Conservation (phyloP, 805 yeast genomes). For the Metschnikowia cubensis region DNA sequence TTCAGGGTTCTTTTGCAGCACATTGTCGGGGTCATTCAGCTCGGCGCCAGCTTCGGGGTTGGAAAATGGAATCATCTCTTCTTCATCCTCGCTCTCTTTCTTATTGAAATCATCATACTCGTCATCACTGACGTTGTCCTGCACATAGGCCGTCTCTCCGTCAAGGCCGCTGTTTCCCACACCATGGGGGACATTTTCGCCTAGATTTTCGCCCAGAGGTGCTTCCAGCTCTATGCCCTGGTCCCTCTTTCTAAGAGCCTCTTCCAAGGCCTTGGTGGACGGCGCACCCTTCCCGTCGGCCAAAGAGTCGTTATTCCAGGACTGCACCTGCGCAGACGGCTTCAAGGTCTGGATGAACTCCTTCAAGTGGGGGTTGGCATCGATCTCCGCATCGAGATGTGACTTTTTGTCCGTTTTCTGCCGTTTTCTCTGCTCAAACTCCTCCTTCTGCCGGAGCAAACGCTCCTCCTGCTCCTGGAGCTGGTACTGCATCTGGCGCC, state of each 20-base stretch:
- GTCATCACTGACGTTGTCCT: slow-evolving; percentile 47
- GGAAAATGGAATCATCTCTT: slow-evolving; percentile 45
- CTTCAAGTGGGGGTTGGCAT: slow-evolving; percentile 59
- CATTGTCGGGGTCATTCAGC: not conserved
- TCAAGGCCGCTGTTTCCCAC: slow-evolving; percentile 18
- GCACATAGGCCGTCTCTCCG: slow-evolving; percentile 29
- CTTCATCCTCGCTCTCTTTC: slow-evolving; percentile 41
- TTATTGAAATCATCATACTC: slow-evolving; percentile 47
- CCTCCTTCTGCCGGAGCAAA: slow-evolving; percentile 36
- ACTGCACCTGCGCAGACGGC: slow-evolving; percentile 62
- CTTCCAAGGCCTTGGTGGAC: slow-evolving; percentile 40
- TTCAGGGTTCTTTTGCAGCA: slow-evolving; percentile 24
- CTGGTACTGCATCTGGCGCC: slow-evolving; percentile 40
- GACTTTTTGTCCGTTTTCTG: slow-evolving; percentile 33
- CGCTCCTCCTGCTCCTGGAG: slow-evolving; percentile 40
- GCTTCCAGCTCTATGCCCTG: slow-evolving; percentile 2
- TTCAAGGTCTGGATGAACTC: slow-evolving; percentile 84
- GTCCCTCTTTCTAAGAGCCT: slow-evolving; percentile 32
- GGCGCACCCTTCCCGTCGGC: slow-evolving; percentile 47
- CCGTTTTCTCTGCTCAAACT: slow-evolving; percentile 34
- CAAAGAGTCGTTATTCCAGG: slow-evolving; percentile 69
- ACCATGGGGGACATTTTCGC: not conserved
- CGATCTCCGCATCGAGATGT: slow-evolving; percentile 57
- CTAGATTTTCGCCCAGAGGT: too few relatives aligned
- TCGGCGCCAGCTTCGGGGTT: slow-evolving; percentile 9